Percentiles rank a stretch among this genome's conserved stretches.
These are phyloP conservation scores for Oenanthe sinensis DNA, from an alignment of 129 eudicot species.

Conservation along the genomic window DNA sequence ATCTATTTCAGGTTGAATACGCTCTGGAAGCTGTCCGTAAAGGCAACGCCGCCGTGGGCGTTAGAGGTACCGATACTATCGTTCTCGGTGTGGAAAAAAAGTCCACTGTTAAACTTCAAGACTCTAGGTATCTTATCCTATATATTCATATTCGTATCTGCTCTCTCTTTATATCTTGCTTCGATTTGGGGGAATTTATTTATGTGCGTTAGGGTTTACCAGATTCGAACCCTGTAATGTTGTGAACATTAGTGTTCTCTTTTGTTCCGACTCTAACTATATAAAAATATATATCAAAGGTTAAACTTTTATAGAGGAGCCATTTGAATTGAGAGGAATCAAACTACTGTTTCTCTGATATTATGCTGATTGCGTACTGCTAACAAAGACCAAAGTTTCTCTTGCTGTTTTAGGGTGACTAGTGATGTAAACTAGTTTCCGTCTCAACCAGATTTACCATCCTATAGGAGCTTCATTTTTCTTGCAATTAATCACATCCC, in stretches of 20 bases:
- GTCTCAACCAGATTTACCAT: neutral
- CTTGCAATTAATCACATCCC: neutral
- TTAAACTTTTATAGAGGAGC: neutral
- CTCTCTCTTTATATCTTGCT: too few relatives aligned
- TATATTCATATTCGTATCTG: too few relatives aligned
- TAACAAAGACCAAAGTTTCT: neutral
- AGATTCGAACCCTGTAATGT: neutral
- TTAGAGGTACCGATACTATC: conserved; percentile 72
- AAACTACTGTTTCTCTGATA: neutral
- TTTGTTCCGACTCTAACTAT: too few relatives aligned
- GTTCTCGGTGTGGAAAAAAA: conserved; percentile 92
- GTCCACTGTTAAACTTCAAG: conserved; percentile 86
- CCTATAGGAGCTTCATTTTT: neutral
- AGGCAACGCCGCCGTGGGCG: conserved; percentile 97
- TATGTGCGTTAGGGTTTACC: neutral
- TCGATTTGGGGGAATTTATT: neutral
- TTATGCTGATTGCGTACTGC: neutral
- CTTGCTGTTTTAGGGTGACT: neutral
- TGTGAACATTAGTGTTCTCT: neutral
- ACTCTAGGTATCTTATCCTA: conserved; percentile 48
- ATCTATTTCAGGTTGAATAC: conserved; percentile 85
- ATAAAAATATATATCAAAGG: too few relatives aligned
- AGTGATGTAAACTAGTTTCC: neutral
- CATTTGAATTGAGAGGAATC: neutral
- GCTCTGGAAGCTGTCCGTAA: conserved; percentile 93